Percentiles rank a stretch among this genome's conserved stretches.
phyloP scores from a whole-genome alignment of 1,284 basidiomycete genomes.

The Microbotryum silenes-acaulis region DNA sequence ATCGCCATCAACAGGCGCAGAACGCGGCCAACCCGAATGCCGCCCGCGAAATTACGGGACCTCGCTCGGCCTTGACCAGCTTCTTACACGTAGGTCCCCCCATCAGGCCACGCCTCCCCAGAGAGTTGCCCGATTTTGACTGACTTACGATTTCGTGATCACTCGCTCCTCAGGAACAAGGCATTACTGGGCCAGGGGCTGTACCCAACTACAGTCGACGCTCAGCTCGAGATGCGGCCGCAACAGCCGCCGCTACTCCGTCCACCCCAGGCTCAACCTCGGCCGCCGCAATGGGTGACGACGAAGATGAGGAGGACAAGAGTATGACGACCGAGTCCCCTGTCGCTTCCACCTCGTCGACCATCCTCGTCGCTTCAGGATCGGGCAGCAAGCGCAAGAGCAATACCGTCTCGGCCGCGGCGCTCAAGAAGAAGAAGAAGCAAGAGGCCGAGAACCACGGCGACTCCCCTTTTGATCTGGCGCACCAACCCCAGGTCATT shows the following conservation, averaged over 20 bases:
- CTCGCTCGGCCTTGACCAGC: constrained; percentile 83
- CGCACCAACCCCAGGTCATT: background rate
- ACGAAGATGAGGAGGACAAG: background rate
- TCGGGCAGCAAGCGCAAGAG: constrained; percentile 1
- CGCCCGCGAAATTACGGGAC: constrained; percentile 47
- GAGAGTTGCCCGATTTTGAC: constrained; percentile 2
- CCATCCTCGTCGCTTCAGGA: background rate
- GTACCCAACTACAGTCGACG: constrained; percentile 45
- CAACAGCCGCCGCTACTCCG: constrained; percentile 28
- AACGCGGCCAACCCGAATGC: background rate
- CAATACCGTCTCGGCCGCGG: constrained; percentile 1
- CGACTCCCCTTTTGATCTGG: constrained; percentile 12
- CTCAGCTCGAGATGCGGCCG: constrained; percentile 45
- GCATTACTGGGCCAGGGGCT: constrained; percentile 59
- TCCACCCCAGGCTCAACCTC: constrained; percentile 19
- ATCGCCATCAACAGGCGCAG: background rate
- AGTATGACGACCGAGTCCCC: background rate
- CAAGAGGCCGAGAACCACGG: constrained; percentile 2
- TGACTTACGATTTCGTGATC: background rate
- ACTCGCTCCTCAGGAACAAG: constrained; percentile 53
- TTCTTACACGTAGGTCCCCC: constrained; percentile 63
- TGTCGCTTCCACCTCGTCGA: constrained; percentile 3
- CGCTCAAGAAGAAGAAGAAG: constrained; percentile 15
- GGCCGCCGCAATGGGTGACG: background rate
- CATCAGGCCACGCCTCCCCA: background rate